Percentiles rank a stretch among this genome's conserved stretches.
Evolutionary conservation across 2,329 filamentous ascomycete genomes (phyloP).

Genomic region (Alternaria tenuissima): DNA sequence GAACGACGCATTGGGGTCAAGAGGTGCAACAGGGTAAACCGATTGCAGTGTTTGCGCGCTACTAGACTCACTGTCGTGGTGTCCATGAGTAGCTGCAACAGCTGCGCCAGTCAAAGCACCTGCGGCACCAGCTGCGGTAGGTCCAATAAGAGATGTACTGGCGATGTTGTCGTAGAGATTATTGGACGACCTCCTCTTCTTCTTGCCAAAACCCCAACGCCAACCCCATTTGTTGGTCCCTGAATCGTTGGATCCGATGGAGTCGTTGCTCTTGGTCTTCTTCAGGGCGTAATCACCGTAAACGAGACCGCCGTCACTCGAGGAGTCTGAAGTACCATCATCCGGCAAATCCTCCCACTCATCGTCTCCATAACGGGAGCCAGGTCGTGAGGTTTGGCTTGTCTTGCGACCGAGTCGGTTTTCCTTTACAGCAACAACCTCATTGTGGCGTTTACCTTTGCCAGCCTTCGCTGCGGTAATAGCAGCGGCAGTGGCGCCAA

Average conservation of each 20-base stretch:
- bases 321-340: conserved; percentile 51
- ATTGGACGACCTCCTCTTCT: conserved; percentile 48
- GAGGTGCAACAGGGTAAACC: conserved; percentile 72
- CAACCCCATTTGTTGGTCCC: conserved; percentile 67
- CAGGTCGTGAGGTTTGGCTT: conserved; percentile 33
- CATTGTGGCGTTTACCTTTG: conserved; percentile 37
- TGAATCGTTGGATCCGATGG: conserved; percentile 62
- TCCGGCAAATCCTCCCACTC: conserved; percentile 54
- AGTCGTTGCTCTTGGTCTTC: conserved; percentile 59
- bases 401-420: conserved; percentile 33
- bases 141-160: conserved; percentile 48
- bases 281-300: conserved; percentile 62
- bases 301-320: conserved; percentile 65
- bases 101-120: conserved; percentile 50
- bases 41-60: conserved; percentile 65
- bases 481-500: conserved; percentile 60
- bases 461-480: conserved; percentile 54
- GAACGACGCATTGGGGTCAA: conserved; percentile 67
- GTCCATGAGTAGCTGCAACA: conserved; percentile 57
- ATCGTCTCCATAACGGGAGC: conserved; percentile 56
- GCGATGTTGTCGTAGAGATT: conserved; percentile 46
- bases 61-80: conserved; percentile 59
- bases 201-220: conserved; percentile 65
- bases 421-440: conserved; percentile 49
- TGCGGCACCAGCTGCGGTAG: conserved; percentile 51